Evolutionary conservation across 1,139 yeast species (phyloP), one percentile per base, ranked within the genome.

Genomic region (Pichia cactophila): DNA sequence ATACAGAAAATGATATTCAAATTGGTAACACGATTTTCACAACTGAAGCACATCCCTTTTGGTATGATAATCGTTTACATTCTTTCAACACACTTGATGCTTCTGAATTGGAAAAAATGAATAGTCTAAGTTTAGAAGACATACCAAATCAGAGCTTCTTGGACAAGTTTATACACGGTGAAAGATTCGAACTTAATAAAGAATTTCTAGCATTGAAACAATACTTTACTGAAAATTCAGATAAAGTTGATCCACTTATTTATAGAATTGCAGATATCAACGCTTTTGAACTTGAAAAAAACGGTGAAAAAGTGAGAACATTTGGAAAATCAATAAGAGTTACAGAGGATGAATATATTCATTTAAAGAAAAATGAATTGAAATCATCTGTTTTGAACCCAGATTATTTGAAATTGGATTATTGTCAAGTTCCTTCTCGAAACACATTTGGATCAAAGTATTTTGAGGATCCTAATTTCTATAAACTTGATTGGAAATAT

Each of bases 31-130:
- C 84, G 67, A 72, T 90, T 1, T 90, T 89, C 59, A 85, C 96
- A 11, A 90, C 97, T 0, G 97, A 90, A 61, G 97, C 94, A 0
- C 97, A 90, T 64, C 96, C 96, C 2, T 63, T 89, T 53, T 88
- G 96, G 95, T 72, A 75, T 50, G 67, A 68, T 51, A 54, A 63
- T 3, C 49, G 57, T 8, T 52, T 70, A 26, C 26, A 7, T 14
- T 12, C 31, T 5, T 50, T 11, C 41, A 49, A 54, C 29, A 44
- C 49, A 16, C 26, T 33, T 6, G 16, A 35, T 5, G 36, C 41
- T 14, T 12, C 23, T 2, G 48, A 39, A 5, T 39, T 53, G 1
- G 20, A 41, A 3, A 23, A 26, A 37, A 41, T 50, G 46, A 52
- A 54, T 31, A 5, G 14, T 10, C 36, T 39, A 31, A 42, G 38